Percentiles rank a stretch among this genome's conserved stretches.
Conservation (phyloP, 257 asterid species). For the Ligustrum vulgare region DNA sequence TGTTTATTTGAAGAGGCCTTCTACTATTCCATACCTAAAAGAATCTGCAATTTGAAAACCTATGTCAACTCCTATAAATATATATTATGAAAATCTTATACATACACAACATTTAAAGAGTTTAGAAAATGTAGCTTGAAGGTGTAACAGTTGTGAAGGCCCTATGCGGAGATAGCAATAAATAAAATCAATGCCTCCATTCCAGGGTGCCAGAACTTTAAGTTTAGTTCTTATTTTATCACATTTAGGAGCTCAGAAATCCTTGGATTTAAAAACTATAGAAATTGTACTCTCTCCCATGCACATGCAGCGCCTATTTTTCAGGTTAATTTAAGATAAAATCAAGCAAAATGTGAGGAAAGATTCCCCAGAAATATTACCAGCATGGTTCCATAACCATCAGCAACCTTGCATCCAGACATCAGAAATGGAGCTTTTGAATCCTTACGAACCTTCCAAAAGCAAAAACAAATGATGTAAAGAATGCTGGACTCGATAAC, state of each 20-base stretch:
- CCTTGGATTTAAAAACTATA: neutral
- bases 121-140: neutral
- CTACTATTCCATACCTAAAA: neutral
- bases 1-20: neutral
- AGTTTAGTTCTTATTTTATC: neutral
- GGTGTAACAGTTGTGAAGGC: neutral
- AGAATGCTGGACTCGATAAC: conserved; percentile 16
- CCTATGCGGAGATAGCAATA: conserved; percentile 7
- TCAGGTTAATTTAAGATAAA: conserved; percentile 5
- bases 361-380: conserved; percentile 38
- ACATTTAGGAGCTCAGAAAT: neutral
- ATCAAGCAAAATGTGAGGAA: neutral
- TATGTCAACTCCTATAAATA: neutral
- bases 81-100: neutral
- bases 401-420: conserved; percentile 98
- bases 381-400: conserved; percentile 97
- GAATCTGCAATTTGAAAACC: neutral
- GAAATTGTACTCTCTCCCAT: neutral
- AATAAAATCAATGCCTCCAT: neutral
- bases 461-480: conserved; percentile 16
- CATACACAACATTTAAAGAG: neutral
- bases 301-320: neutral
- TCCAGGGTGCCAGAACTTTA: neutral
- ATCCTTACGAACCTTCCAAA: conserved; percentile 78
- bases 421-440: conserved; percentile 76